A percentile compares a stretch with the other conserved stretches of the same genome.
Conservation (phyloP, 768 basidiomycete genomes). For the Mycena latifolia region DNA sequence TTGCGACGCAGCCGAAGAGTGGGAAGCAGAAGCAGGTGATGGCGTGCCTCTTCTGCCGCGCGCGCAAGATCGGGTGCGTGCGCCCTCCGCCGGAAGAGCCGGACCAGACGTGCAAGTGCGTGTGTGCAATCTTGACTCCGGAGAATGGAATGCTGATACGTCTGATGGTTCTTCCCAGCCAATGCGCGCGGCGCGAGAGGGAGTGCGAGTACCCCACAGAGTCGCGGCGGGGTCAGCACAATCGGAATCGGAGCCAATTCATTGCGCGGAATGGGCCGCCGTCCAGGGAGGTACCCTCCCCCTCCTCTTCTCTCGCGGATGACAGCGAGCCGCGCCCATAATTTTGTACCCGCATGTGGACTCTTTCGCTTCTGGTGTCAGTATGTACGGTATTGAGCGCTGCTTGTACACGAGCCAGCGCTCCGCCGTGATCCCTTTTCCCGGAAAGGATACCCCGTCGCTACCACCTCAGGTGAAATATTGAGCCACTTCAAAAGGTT, state of each 20-base stretch:
- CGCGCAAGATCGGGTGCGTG: constrained; percentile 31
- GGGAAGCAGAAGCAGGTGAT: constrained; percentile 20
- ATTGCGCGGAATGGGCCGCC: neutral
- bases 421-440: neutral
- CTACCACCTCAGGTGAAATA: too few relatives aligned
- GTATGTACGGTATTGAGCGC: too few relatives aligned
- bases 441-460: neutral
- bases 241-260: neutral
- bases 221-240: constrained; percentile 21
- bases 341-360: too few relatives aligned
- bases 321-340: neutral
- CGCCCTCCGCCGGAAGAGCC: constrained; percentile 20
- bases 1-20: neutral
- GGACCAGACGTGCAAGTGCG: constrained; percentile 34
- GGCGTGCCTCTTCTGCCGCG: constrained; percentile 32
- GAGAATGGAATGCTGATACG: neutral
- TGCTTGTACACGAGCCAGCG: neutral
- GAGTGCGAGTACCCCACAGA: constrained; percentile 18
- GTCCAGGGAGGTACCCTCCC: neutral
- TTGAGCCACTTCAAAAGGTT: too few relatives aligned
- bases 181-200: constrained; percentile 15
- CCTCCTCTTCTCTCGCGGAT: neutral
- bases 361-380: too few relatives aligned
- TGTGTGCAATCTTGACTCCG: neutral
- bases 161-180: constrained; percentile 1